These are phyloP conservation scores for Pugionium dolabratum DNA, from an alignment of 345 rosid species.

Conservation along the genomic window DNA sequence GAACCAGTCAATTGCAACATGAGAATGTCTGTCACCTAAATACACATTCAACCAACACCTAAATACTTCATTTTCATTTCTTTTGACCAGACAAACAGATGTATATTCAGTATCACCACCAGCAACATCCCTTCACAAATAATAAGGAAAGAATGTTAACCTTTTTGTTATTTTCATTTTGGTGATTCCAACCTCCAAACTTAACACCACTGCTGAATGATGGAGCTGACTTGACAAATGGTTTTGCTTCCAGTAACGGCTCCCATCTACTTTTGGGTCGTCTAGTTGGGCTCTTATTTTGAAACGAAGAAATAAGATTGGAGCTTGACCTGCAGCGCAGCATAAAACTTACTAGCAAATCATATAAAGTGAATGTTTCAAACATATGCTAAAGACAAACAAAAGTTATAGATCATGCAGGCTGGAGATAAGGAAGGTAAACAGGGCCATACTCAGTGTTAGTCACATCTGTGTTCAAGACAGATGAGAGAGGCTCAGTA, in stretches of 20 bases:
- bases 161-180: slow-evolving; percentile 59
- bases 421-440: slow-evolving; percentile 22
- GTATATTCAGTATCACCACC: not conserved
- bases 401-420: slow-evolving; percentile 12
- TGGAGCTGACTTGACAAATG: slow-evolving; percentile 49
- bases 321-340: slow-evolving; percentile 46
- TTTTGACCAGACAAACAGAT: slow-evolving; percentile 16
- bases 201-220: slow-evolving; percentile 45
- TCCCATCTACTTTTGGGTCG: slow-evolving; percentile 98
- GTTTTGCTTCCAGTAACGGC: slow-evolving; percentile 76
- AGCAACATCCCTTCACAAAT: slow-evolving; percentile 17
- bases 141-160: slow-evolving; percentile 38
- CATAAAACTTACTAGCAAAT: slow-evolving; percentile 25
- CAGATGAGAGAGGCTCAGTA: slow-evolving; percentile 70
- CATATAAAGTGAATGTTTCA: slow-evolving; percentile 19
- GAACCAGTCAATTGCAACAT: slow-evolving; percentile 19
- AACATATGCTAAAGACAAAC: slow-evolving; percentile 20
- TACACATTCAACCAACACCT: slow-evolving; percentile 19
- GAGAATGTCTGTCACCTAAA: slow-evolving; percentile 25
- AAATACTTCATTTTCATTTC: slow-evolving; percentile 8
- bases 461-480: slow-evolving; percentile 47
- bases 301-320: slow-evolving; percentile 40
- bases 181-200: slow-evolving; percentile 61
- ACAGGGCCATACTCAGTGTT: slow-evolving; percentile 54
- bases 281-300: slow-evolving; percentile 67